A percentile compares a stretch with the other conserved stretches of the same genome.
phyloP scores from a whole-genome alignment of 352 stramenopile species.

The Phytophthora ramorum region DNA sequence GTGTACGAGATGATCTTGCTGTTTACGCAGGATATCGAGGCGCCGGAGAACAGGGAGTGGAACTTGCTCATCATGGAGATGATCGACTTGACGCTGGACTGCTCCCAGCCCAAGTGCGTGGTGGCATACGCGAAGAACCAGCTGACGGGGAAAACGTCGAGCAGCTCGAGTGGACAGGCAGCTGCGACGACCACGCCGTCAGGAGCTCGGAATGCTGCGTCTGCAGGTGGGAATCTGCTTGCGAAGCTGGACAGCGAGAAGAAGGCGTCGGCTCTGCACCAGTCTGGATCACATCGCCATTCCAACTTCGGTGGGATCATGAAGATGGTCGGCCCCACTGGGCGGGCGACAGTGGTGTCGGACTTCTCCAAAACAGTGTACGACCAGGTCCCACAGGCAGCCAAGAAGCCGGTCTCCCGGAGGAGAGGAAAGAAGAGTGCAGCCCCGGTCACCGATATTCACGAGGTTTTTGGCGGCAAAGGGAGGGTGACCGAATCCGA shows the following conservation, averaged over 20 bases:
- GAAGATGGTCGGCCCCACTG: constrained; percentile 76
- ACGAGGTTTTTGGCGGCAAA: constrained; percentile 80
- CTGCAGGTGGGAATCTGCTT: constrained; percentile 40
- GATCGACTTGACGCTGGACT: constrained; percentile 81
- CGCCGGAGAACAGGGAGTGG: constrained; percentile 85
- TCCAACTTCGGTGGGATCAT: constrained; percentile 91
- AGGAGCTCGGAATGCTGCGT: background rate
- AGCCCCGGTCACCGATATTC: constrained; percentile 66
- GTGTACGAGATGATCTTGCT: constrained; percentile 90
- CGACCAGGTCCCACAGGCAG: constrained; percentile 70
- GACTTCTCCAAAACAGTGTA: constrained; percentile 80
- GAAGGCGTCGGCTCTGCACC: constrained; percentile 39
- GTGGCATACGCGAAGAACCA: constrained; percentile 63
- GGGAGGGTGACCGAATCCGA: constrained; percentile 68
- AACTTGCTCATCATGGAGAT: constrained; percentile 92
- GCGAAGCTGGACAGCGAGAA: constrained; percentile 66
- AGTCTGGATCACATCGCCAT: constrained; percentile 61
- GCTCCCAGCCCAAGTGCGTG: constrained; percentile 72
- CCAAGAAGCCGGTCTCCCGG: constrained; percentile 66
- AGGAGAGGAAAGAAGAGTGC: constrained; percentile 55
- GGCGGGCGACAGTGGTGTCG: constrained; percentile 69
- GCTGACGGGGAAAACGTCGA: constrained; percentile 8
- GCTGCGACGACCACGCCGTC: background rate
- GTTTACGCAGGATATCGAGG: constrained; percentile 89
- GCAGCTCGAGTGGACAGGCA: background rate